Evolutionary conservation across 495 filamentous ascomycete genomes (phyloP).

Genomic region (Cudoniella acicularis): DNA sequence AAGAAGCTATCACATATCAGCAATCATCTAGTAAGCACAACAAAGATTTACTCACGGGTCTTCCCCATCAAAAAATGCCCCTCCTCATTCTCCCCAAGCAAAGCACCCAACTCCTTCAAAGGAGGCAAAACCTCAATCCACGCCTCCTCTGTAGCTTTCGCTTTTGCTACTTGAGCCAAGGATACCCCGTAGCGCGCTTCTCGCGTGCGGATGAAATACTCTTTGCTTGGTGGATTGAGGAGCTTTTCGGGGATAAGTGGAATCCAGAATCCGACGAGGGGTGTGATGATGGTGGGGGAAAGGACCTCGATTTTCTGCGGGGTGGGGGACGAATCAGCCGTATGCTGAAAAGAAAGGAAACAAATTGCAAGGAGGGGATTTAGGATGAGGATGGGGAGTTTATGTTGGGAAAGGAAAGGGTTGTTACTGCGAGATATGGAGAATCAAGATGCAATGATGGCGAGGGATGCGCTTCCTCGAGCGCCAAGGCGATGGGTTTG

Average conservation of each 20-base stretch:
- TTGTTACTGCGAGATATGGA: slow-evolving; percentile 31
- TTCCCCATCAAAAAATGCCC: slow-evolving; percentile 4
- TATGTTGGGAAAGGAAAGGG: too few species aligned
- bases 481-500: slow-evolving; percentile 42
- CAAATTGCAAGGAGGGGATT: too few species aligned
- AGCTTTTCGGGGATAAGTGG: background rate
- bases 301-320: slow-evolving; percentile 29
- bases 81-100: slow-evolving; percentile 2
- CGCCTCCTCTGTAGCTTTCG: background rate
- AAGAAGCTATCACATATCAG: slow-evolving; percentile 21
- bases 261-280: background rate
- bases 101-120: background rate
- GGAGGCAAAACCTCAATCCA: background rate
- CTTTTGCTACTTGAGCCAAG: background rate
- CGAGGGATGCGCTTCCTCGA: slow-evolving; percentile 50
- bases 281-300: background rate
- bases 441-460: slow-evolving; percentile 51
- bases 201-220: background rate
- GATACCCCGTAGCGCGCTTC: background rate
- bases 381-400: too few species aligned
- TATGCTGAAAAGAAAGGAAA: too few species aligned
- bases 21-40: background rate
- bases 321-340: too few species aligned
- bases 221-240: background rate
- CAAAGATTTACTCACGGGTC: background rate